Conservation (phyloP, 1,284 basidiomycete species). For the Marasmius oreades region DNA sequence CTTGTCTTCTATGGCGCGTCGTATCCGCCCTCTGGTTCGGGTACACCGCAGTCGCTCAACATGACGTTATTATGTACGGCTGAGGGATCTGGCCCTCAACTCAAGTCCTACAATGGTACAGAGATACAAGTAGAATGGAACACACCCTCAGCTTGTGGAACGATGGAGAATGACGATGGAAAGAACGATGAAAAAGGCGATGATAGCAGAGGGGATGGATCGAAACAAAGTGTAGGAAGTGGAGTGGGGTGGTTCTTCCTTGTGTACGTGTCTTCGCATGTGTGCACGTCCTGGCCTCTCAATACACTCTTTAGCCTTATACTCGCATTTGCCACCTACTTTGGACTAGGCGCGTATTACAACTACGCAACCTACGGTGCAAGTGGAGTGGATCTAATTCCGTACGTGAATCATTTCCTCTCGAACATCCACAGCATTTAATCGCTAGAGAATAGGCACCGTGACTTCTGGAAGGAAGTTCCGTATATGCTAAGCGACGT, state of each 20-base stretch:
- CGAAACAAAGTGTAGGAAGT: conserved; percentile 51
- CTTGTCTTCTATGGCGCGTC: conserved; percentile 56
- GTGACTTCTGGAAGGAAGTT: conserved; percentile 85
- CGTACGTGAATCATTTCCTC: conserved; percentile 44
- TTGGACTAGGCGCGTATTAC: conserved; percentile 74
- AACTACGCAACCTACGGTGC: conserved; percentile 84
- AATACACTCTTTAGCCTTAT: conserved; percentile 45
- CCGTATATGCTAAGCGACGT: conserved; percentile 81
- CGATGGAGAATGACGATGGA: conserved; percentile 28
- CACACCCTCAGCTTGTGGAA: conserved; percentile 49
- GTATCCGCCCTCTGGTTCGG: conserved; percentile 50
- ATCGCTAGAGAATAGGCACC: conserved; percentile 49
- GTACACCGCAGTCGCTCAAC: conserved; percentile 53
- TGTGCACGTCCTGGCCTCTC: conserved; percentile 1
- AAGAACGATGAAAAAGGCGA: conserved; percentile 25
- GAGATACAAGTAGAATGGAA: conserved; percentile 57
- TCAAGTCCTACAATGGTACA: conserved; percentile 59
- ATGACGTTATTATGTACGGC: conserved; percentile 54
- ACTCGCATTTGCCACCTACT: conserved; percentile 64
- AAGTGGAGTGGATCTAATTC: conserved; percentile 73
- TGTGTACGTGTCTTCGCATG: conserved; percentile 46
- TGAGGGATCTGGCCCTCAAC: conserved; percentile 42
- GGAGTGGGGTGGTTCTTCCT: conserved; percentile 83
- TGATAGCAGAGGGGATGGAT: conserved; percentile 19
- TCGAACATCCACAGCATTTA: neutral